These are phyloP conservation scores for Solanum hybrid DNA, from an alignment of 305 asterid species.

Conservation along the genomic window DNA sequence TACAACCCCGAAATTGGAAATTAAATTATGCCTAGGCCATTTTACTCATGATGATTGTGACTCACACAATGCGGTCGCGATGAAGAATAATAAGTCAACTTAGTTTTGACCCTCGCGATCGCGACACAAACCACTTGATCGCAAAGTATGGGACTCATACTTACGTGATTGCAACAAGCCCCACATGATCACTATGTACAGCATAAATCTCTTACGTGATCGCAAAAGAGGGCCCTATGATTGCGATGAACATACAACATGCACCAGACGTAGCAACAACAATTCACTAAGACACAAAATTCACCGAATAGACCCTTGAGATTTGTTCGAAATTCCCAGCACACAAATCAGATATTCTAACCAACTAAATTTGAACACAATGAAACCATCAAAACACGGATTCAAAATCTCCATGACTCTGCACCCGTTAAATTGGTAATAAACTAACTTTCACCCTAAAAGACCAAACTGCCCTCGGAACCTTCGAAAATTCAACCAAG, in stretches of 20 bases:
- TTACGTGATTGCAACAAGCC: too few species aligned
- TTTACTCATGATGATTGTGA: too few species aligned
- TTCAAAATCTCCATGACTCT: background rate
- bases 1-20: too few species aligned
- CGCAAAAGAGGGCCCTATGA: background rate
- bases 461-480: background rate
- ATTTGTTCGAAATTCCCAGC: background rate
- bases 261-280: background rate
- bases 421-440: background rate
- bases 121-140: too few species aligned
- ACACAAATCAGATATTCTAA: background rate
- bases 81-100: background rate
- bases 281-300: background rate
- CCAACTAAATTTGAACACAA: background rate
- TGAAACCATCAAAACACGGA: background rate
- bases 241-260: background rate
- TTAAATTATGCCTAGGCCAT: too few species aligned
- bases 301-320: background rate
- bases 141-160: too few species aligned
- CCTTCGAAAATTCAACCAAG: background rate
- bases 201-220: background rate
- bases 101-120: too few species aligned
- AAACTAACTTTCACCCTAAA: background rate
- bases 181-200: too few species aligned
- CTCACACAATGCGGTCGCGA: background rate